These are phyloP conservation scores for Colletotrichum paranaense DNA, from an alignment of 2,329 filamentous ascomycete genomes.

Conservation along the genomic window DNA sequence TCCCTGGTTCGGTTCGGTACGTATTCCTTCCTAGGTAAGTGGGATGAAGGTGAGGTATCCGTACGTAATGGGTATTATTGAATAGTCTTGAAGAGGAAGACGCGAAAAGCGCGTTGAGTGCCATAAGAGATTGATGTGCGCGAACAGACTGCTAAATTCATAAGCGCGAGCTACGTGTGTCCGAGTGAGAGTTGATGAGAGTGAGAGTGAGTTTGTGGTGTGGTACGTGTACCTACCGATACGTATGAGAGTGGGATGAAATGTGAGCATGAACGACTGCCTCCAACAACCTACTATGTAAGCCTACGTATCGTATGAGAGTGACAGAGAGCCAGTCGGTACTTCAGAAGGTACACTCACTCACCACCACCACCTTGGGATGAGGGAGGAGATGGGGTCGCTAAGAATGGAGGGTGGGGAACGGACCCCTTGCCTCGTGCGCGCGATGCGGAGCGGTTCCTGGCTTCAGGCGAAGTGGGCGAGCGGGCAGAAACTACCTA, in stretches of 20 bases:
- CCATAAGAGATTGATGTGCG: not conserved
- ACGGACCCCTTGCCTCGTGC: constrained; percentile 34
- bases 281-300: not conserved
- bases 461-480: constrained; percentile 21
- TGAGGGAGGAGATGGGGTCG: not conserved
- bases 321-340: not conserved
- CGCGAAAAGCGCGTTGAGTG: not conserved
- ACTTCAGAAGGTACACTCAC: too few species aligned
- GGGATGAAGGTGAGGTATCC: too few species aligned
- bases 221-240: not conserved
- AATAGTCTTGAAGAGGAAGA: not conserved
- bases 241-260: not conserved
- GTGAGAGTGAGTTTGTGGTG: not conserved
- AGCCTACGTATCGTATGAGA: not conserved
- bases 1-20: not conserved
- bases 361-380: not conserved
- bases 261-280: not conserved
- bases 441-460: constrained; percentile 32
- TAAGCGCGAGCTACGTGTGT: not conserved
- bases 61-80: not conserved
- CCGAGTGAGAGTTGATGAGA: not conserved
- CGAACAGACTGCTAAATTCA: not conserved
- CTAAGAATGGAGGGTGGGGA: constrained; percentile 20
- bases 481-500: not conserved
- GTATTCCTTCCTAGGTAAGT: not conserved